Conservation (phyloP, 345 rosid genomes). For the Gossypium thurberi region DNA sequence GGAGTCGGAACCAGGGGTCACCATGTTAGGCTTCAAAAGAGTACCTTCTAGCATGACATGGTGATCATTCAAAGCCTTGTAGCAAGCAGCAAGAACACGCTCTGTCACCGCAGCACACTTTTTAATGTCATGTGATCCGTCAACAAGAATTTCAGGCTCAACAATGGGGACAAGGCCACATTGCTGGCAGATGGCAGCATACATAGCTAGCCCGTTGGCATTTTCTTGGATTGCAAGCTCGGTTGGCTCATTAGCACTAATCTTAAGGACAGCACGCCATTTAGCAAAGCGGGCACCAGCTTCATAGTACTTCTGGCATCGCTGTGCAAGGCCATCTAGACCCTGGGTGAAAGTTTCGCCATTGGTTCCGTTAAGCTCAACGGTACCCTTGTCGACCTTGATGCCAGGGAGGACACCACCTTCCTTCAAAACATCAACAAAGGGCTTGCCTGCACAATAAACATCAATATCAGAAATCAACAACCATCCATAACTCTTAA, state of each 20-base stretch:
- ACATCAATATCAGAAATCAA: neutral
- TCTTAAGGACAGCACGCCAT: slow-evolving; percentile 91
- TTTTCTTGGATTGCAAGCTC: slow-evolving; percentile 22
- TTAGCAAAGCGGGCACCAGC: slow-evolving; percentile 17
- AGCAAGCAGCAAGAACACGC: slow-evolving; percentile 5
- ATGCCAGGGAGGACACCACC: slow-evolving; percentile 86
- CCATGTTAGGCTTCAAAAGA: slow-evolving; percentile 4
- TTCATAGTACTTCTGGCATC: slow-evolving; percentile 3
- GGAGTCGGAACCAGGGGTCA: slow-evolving; percentile 1
- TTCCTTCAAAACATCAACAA: slow-evolving; percentile 71
- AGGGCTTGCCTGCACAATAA: slow-evolving; percentile 23
- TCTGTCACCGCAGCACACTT: neutral
- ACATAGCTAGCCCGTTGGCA: neutral
- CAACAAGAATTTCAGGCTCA: neutral
- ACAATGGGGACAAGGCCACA: slow-evolving; percentile 3
- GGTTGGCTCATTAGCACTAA: slow-evolving; percentile 68
- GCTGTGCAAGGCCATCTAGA: slow-evolving; percentile 1
- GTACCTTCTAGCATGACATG: slow-evolving; percentile 4
- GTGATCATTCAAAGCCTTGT: neutral
- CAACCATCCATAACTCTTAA: neutral
- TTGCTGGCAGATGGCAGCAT: neutral
- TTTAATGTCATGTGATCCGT: slow-evolving; percentile 1
- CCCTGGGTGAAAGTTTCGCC: slow-evolving; percentile 5
- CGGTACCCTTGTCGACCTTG: slow-evolving; percentile 85
- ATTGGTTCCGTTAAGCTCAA: slow-evolving; percentile 76